Evolutionary conservation across 1,284 basidiomycete genomes (phyloP), one percentile per base, ranked within the genome.

Genomic region (Rhodotorula sp.): DNA sequence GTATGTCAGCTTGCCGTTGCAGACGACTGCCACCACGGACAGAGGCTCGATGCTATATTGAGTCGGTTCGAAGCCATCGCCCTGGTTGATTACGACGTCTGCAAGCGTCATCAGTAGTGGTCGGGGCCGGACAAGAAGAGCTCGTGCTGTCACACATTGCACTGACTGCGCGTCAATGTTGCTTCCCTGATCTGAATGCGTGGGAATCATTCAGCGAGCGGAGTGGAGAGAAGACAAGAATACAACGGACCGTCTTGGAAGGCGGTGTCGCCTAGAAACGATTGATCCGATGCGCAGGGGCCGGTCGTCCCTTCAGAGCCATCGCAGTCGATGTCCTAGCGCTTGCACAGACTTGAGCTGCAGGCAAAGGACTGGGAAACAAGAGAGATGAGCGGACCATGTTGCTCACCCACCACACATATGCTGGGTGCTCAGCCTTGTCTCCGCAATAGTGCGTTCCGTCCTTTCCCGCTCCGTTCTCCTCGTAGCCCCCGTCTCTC

Each of bases 41-140:
- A 67, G 52, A 4, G 65, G 59, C 42, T 67, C 59, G 16, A 67
- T 27, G 25, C 53, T 53, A 25, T 49, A 55, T 3, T 48, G 42
- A 0, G 49, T 53, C 25, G 65, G 45, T 14, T 59, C 52, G 27
- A 67, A 67, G 27, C 25, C 23, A 4, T 55, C 52, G 52, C 56
- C 65, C 5, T 61, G 52, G n/a, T 67, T 50, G 45, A 67, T 61
- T 34, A 67, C 65, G 34, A 67, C 65, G 65, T 61, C 56, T 65
- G 48, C 23, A 14, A 2, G 7, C 4, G 42, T 27, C 42, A 34
- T 0, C 16, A 25, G 12, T n/a, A 49, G 13, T 9, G n/a, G n/a
- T n/a, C n/a, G n/a, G n/a, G n/a, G n/a, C n/a, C n/a, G n/a, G n/a
- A n/a, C n/a, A 52, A 13, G 34, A 3, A 16, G n/a, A 57, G 23